Evolutionary conservation across 768 basidiomycete genomes (phyloP).

Genomic region (Flagelloscypha sp.): DNA sequence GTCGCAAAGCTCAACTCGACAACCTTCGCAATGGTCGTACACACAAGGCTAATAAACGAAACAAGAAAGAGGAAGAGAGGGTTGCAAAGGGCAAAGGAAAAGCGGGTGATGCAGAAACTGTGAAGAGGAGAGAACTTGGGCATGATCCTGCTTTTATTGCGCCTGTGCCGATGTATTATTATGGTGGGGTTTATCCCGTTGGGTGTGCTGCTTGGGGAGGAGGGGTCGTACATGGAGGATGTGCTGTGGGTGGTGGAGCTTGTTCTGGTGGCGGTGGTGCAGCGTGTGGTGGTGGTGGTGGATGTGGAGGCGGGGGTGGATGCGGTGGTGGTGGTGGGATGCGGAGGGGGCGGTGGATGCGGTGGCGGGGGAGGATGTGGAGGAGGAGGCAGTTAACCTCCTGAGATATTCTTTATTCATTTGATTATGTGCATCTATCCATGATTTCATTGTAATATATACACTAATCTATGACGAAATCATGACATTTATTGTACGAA

Average conservation of each 20-base stretch:
- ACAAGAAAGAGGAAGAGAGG: slow-evolving; percentile 18
- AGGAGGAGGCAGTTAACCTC: not conserved
- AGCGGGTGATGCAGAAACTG: slow-evolving; percentile 6
- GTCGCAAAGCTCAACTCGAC: slow-evolving; percentile 16
- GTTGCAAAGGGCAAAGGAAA: slow-evolving; percentile 16
- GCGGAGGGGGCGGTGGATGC: too few species aligned
- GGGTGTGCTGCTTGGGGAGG: slow-evolving; percentile 16
- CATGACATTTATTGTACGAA: too few species aligned
- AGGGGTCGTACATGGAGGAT: slow-evolving; percentile 15
- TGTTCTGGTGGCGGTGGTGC: slow-evolving; percentile 3
- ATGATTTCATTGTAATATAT: too few species aligned
- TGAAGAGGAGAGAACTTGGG: slow-evolving; percentile 5
- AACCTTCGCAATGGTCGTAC: slow-evolving; percentile 14
- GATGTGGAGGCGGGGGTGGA: slow-evolving; percentile 6
- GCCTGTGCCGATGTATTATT: slow-evolving; percentile 28
- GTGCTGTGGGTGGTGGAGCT: slow-evolving; percentile 6
- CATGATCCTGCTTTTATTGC: slow-evolving; percentile 30
- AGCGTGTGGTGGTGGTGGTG: not conserved
- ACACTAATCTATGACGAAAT: too few species aligned
- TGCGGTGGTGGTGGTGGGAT: slow-evolving; percentile 21
- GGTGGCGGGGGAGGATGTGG: too few species aligned
- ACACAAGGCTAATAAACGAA: slow-evolving; percentile 19
- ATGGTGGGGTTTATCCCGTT: slow-evolving; percentile 1
- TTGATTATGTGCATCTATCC: too few species aligned
- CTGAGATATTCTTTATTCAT: not conserved